Percentiles rank a stretch among this genome's conserved stretches.
phyloP scores from a whole-genome alignment of 2,329 filamentous ascomycete species.

The Eutypa lata region DNA sequence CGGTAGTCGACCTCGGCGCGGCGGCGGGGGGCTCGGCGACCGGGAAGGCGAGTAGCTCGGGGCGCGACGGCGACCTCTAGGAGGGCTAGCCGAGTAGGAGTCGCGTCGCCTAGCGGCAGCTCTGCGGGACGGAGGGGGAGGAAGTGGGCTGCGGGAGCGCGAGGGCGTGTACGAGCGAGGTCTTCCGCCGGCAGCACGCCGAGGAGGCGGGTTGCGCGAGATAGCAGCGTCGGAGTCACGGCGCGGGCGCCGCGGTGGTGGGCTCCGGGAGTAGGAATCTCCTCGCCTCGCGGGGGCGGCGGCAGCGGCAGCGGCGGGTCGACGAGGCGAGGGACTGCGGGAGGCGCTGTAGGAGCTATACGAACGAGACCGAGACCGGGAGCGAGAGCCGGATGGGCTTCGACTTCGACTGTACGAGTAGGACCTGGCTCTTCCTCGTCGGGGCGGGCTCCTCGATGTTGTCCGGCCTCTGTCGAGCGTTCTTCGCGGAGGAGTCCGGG shows the following conservation, averaged over 20 bases:
- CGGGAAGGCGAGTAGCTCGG: conserved; percentile 15
- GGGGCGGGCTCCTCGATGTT: conserved; percentile 29
- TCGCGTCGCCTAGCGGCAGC: conserved; percentile 11
- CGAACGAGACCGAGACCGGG: conserved; percentile 31
- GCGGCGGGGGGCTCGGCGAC: conserved; percentile 9
- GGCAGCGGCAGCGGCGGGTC: conserved; percentile 8
- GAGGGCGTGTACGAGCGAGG: conserved; percentile 22
- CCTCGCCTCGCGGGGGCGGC: conserved; percentile 3
- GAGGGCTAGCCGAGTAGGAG: conserved; percentile 13
- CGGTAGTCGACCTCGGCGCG: conserved; percentile 9
- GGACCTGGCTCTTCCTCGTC: conserved; percentile 28
- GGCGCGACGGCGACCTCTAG: conserved; percentile 8
- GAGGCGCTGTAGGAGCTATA: conserved; percentile 26
- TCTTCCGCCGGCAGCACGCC: conserved; percentile 12
- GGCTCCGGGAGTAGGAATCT: conserved; percentile 21
- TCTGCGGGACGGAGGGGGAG: conserved; percentile 9
- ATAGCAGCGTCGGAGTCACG: conserved; percentile 18
- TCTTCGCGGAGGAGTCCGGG: conserved; percentile 36
- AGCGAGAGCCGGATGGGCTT: conserved; percentile 39
- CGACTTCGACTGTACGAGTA: conserved; percentile 23
- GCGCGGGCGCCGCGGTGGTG: conserved; percentile 14
- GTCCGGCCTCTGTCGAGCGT: conserved; percentile 35
- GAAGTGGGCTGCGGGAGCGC: conserved; percentile 20
- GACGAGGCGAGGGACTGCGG: conserved; percentile 22
- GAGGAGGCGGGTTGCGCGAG: conserved; percentile 19